Conservation (phyloP, 139 green algal genomes). For the Edaphochlamys debaryana region DNA sequence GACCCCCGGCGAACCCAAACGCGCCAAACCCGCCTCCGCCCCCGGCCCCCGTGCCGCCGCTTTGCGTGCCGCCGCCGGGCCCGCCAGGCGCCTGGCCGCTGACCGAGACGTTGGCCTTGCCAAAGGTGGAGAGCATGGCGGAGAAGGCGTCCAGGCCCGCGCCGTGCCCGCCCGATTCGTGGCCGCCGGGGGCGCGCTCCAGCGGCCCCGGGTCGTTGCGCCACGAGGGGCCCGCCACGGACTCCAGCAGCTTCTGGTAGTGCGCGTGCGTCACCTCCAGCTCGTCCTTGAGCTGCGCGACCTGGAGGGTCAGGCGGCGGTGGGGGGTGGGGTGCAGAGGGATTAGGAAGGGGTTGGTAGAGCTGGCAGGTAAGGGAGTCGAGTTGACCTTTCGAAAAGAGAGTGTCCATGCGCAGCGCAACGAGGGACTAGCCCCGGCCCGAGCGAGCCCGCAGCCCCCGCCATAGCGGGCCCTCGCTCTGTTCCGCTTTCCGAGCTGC, state of each 20-base stretch:
- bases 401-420: too few relatives aligned
- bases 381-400: too few relatives aligned
- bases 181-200: conserved; percentile 26
- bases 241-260: conserved; percentile 71
- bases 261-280: conserved; percentile 65
- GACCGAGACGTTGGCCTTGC: too few relatives aligned
- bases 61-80: too few relatives aligned
- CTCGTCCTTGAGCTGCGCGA: conserved; percentile 52
- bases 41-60: not conserved
- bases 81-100: too few relatives aligned
- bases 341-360: too few relatives aligned
- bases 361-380: too few relatives aligned
- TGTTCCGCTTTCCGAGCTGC: too few relatives aligned
- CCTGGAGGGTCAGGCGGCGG: conserved; percentile 4
- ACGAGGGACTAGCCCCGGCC: too few relatives aligned
- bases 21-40: not conserved
- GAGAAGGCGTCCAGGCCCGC: not conserved
- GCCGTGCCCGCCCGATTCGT: not conserved
- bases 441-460: too few relatives aligned
- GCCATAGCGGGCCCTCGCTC: too few relatives aligned
- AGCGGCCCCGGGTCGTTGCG: conserved; percentile 36
- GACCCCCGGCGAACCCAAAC: not conserved
- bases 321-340: too few relatives aligned
- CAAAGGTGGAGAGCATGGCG: not conserved
- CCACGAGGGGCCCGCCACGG: conserved; percentile 40